phyloP scores from a whole-genome alignment of 208 protist species.

The Trypanosoma mega region DNA sequence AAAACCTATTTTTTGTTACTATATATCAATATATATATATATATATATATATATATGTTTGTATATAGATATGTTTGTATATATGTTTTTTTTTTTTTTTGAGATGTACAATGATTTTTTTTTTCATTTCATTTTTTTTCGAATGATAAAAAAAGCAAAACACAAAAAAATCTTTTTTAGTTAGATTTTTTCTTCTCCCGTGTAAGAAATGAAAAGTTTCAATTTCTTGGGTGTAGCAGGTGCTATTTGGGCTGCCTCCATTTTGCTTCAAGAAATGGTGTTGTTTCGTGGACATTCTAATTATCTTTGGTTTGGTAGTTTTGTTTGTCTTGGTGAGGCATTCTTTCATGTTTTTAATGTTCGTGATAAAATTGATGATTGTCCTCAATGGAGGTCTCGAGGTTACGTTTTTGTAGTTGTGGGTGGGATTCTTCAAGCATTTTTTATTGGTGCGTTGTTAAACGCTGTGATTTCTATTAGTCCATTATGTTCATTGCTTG shows the following conservation, averaged over 20 bases:
- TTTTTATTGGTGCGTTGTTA: constrained; percentile 6
- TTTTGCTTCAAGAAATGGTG: neutral
- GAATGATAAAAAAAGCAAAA: no score
- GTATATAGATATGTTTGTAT: no score
- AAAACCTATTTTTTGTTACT: neutral
- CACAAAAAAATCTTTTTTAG: no score
- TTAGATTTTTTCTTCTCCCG: no score
- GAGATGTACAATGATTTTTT: no score
- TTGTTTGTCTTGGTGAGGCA: constrained; percentile 14
- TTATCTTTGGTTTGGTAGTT: constrained; percentile 12
- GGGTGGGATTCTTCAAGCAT: constrained; percentile 7
- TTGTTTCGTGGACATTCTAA: neutral
- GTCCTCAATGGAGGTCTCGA: neutral
- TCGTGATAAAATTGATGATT: neutral
- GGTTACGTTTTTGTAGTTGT: neutral
- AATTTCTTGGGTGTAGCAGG: no score
- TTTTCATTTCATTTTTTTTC: no score
- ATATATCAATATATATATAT: constrained; percentile 1
- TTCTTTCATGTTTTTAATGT: neutral
- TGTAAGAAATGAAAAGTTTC: no score
- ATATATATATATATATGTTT: no score
- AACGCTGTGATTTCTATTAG: constrained; percentile 5
- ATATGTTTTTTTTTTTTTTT: no score
- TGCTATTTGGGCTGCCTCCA: neutral
- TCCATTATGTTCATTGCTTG: constrained; percentile 1